A percentile compares a stretch with the other conserved stretches of the same genome.
These are phyloP conservation scores for Coniosporium apollinis DNA, from an alignment of 495 filamentous ascomycete species.

Conservation along the genomic window DNA sequence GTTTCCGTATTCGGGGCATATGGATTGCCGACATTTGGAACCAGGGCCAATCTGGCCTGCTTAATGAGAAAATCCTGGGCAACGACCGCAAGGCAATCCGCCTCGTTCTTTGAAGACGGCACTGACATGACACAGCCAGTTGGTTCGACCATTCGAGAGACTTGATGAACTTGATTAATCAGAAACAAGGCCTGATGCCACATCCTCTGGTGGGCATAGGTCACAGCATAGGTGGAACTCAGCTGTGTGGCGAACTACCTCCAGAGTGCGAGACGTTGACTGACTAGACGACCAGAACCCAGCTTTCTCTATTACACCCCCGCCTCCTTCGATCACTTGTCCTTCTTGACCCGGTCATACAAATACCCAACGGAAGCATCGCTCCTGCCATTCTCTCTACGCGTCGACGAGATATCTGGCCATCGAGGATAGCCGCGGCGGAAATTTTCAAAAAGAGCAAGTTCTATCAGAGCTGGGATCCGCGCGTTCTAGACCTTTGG, in stretches of 20 bases:
- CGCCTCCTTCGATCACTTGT: slow-evolving; percentile 55
- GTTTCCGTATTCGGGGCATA: slow-evolving; percentile 59
- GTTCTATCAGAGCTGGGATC: slow-evolving; percentile 22
- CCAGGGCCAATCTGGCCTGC: slow-evolving; percentile 54
- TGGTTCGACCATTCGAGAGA: slow-evolving; percentile 55
- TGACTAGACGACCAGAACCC: too few relatives aligned
- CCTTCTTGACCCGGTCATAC: slow-evolving; percentile 59
- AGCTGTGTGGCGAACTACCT: too few relatives aligned
- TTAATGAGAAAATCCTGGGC: slow-evolving; percentile 59
- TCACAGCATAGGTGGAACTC: slow-evolving; percentile 65
- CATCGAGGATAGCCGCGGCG: slow-evolving; percentile 16
- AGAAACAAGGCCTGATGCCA: slow-evolving; percentile 58
- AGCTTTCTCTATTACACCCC: slow-evolving; percentile 44
- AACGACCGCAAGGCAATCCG: slow-evolving; percentile 48
- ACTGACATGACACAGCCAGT: neutral
- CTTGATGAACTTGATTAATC: slow-evolving; percentile 62
- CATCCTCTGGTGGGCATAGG: slow-evolving; percentile 67
- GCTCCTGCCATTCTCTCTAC: neutral
- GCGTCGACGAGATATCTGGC: slow-evolving; percentile 11
- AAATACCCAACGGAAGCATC: slow-evolving; percentile 11
- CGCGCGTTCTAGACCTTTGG: slow-evolving; percentile 11
- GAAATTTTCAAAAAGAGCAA: slow-evolving; percentile 13
- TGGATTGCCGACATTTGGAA: slow-evolving; percentile 75
- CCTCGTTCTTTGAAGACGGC: neutral
- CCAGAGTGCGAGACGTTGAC: too few relatives aligned